A percentile compares a stretch with the other conserved stretches of the same genome.
Conservation (phyloP, 345 rosid species). For the Draba incana region DNA sequence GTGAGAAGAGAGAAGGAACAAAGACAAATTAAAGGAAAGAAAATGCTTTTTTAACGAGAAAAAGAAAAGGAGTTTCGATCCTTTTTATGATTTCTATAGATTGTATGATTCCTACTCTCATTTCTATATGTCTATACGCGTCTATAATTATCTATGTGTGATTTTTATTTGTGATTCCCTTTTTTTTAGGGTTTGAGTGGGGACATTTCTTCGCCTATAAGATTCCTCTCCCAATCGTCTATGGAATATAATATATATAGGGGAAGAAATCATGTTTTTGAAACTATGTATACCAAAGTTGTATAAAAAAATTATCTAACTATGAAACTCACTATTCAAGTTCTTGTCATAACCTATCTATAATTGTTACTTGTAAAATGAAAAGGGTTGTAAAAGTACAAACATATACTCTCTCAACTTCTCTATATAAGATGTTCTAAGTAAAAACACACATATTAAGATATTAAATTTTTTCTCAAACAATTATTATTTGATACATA, state of each 20-base stretch:
- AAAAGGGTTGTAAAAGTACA: too few relatives aligned
- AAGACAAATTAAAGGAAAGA: conserved; percentile 33
- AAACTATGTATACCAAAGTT: background rate
- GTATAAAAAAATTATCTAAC: too few relatives aligned
- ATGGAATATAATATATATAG: conserved; percentile 26
- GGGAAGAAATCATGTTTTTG: background rate
- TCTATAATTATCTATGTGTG: conserved; percentile 22
- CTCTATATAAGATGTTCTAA: too few relatives aligned
- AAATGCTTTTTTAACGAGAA: conserved; percentile 32
- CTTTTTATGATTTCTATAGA: conserved; percentile 38
- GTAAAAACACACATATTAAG: too few relatives aligned
- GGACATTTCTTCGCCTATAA: conserved; percentile 59
- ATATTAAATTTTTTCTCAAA: too few relatives aligned
- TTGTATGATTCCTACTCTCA: conserved; percentile 41
- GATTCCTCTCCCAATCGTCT: conserved; percentile 48
- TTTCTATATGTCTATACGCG: conserved; percentile 47
- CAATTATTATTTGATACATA: too few relatives aligned
- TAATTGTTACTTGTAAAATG: too few relatives aligned
- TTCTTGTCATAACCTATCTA: too few relatives aligned
- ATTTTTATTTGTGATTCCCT: conserved; percentile 44
- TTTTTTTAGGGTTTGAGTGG: conserved; percentile 74
- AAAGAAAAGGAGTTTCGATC: conserved; percentile 35
- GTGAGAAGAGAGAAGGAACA: conserved; percentile 43
- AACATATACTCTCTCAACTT: too few relatives aligned
- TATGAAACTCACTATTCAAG: too few relatives aligned